Evolutionary conservation across 2,329 filamentous ascomycete species (phyloP), one percentile per base, ranked within the genome.

Genomic region (Elsinoe perseae): DNA sequence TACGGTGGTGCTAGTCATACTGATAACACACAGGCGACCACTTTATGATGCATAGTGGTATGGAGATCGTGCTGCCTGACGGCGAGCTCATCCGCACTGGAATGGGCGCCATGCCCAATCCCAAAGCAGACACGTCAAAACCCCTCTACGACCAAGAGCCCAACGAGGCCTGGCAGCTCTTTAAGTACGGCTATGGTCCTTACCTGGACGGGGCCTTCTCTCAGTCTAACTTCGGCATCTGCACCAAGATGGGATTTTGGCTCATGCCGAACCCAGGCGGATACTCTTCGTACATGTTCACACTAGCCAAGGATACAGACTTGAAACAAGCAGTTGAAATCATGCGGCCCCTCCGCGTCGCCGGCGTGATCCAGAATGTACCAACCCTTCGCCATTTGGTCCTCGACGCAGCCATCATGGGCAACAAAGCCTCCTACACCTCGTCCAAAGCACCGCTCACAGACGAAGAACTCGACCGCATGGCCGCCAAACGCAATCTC

Each of bases 211-310:
- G 70, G 1, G 70, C 80, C 12, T 80, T 81, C 60, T 72, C 74
- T 0, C 77, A 80, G 62, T 74, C 71, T 18, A 79, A 75, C 57
- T 69, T 79, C 10, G 78, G 77, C 28, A 76, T 80, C 32, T 74
- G 79, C 5, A 76, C 75, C 2, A 70, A 70, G 63, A 73, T 79
- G 69, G 76, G 75, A 2, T 69, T 77, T 61, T 70, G 65, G 63
- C 64, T 78, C 36, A 77, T 77, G 75, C 73, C 74, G 1, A 77
- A 78, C 44, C 76, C 76, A 0, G 75, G 72, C 8, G 76, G 74
- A 1, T 75, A 76, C 58, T 74, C 78, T 66, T 66, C 66, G 9
- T 71, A 71, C 50, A 59, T 72, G 38, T 67, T 73, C 60, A 77
- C 75, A 0, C 73, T 80, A 30, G 72, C 73, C 0, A 70, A 68